Percentiles rank a stretch among this genome's conserved stretches.
phyloP scores from a whole-genome alignment of 257 asterid genomes.

The Solanum piurae region DNA sequence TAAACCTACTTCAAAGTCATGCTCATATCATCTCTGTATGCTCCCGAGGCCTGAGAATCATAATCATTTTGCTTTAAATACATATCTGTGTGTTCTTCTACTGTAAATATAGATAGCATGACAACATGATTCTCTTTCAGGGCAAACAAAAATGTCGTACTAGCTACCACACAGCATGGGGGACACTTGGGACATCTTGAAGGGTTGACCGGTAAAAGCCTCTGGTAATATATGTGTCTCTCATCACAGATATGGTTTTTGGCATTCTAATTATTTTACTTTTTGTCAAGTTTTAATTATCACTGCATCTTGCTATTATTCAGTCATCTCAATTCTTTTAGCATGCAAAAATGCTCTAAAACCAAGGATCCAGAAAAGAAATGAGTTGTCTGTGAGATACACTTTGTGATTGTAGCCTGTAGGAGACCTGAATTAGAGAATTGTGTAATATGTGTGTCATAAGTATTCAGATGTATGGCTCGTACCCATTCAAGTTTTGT shows the following conservation, averaged over 20 bases:
- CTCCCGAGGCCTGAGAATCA: not conserved
- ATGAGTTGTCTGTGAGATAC: not conserved
- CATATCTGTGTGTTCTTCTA: not conserved
- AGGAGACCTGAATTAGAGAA: not conserved
- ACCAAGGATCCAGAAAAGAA: not conserved
- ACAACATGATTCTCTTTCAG: slow-evolving; percentile 14
- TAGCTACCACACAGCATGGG: slow-evolving; percentile 76
- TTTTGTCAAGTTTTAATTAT: not conserved
- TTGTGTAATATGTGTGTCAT: not conserved
- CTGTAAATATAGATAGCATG: not conserved
- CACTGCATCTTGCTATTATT: not conserved
- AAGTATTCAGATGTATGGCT: not conserved
- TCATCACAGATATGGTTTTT: not conserved
- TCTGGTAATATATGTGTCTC: slow-evolving; percentile 35
- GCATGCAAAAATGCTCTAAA: not conserved
- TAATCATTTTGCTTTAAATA: not conserved
- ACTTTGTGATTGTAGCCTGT: not conserved
- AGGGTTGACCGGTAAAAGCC: slow-evolving; percentile 54
- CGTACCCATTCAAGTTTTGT: not conserved
- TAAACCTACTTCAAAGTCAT: not conserved
- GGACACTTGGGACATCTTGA: slow-evolving; percentile 76
- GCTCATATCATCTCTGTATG: not conserved
- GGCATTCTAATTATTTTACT: not conserved
- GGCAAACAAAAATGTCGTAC: slow-evolving; percentile 51
- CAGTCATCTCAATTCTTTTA: not conserved